Evolutionary conservation across 2,329 filamentous ascomycete species (phyloP), one percentile per base, ranked within the genome.

Genomic region (Neonectria neomacrospora): DNA sequence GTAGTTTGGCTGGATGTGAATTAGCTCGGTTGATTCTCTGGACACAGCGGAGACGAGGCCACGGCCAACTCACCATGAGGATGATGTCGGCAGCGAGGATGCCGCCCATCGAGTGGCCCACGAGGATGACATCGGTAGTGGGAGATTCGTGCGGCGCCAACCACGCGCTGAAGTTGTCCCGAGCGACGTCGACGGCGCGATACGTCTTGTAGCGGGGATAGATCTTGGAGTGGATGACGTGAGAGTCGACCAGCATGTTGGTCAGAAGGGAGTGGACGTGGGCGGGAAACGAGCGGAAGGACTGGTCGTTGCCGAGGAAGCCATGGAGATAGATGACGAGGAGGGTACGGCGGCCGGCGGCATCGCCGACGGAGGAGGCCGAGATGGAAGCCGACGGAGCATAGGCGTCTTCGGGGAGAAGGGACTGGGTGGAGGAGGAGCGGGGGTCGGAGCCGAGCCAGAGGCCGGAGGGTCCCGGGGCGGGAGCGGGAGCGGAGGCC

Each of bases 91-190:
- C 92, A 26, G 91, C 88, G 26, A 97, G 78, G 23, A 97, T 83
- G 1, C 94, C 94, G 16, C 94, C 94, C 88, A 97, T 95, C 44
- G 92, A 96, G 77, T 97, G 94, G 1, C 94, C 94, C 3, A 97
- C 82, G 3, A 97, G 83, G 20, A 97, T 83, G 2, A 96, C 84
- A 80, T 97, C 94, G 1, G 93, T 94, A 20, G 82, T 86, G 4
- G 84, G 80, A 28, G 87, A 87, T 76, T 95, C 91, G 71, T 96
- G 92, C 7, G 93, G 93, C 61, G 86, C 82, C 30, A 97, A 82
- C 93, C 94, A 97, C 68, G 79, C 81, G 73, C 92, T 95, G 75
- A 97, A 96, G 73, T 93, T 91, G 73, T 96, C 91, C 61, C 91
- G 85, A 3, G 93, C 94, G 71, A 92, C 85, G 20, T 89, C 84